A percentile compares a stretch with the other conserved stretches of the same genome.
phyloP scores from a whole-genome alignment of 2,329 filamentous ascomycete species.

The Neopestalotiopsis sp. region DNA sequence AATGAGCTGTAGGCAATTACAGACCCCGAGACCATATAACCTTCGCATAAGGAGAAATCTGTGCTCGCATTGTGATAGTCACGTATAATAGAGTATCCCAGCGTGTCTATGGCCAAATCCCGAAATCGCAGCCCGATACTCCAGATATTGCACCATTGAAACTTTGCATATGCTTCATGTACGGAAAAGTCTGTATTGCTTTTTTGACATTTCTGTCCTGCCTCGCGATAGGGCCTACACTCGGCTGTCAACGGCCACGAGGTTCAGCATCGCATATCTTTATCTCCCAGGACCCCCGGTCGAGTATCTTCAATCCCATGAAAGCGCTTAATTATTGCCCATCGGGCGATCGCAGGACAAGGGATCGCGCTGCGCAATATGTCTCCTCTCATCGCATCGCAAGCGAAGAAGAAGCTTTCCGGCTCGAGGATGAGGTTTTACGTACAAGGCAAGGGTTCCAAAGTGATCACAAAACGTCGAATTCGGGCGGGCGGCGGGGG shows the following conservation, averaged over 20 bases:
- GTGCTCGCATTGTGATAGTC: too few relatives aligned
- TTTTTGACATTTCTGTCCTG: neutral
- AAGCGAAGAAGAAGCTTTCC: neutral
- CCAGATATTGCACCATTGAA: neutral
- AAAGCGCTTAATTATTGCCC: neutral
- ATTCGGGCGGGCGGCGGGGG: neutral
- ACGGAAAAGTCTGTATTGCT: neutral
- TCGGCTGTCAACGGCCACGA: neutral
- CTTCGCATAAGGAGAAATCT: too few relatives aligned
- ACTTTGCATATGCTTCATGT: neutral
- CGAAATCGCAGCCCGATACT: neutral
- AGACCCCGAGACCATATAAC: too few relatives aligned
- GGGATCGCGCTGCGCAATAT: neutral
- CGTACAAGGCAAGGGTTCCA: neutral
- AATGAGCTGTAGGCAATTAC: neutral
- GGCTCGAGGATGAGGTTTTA: neutral
- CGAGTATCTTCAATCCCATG: neutral
- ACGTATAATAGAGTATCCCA: neutral
- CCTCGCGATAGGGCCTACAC: neutral
- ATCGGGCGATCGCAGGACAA: neutral
- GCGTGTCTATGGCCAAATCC: neutral
- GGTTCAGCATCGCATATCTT: neutral
- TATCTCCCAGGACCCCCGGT: neutral
- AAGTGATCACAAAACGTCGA: neutral
- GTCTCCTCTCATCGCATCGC: neutral